Evolutionary conservation across 1,139 yeast genomes (phyloP).

Genomic region (Arxiozyma heterogenica): DNA sequence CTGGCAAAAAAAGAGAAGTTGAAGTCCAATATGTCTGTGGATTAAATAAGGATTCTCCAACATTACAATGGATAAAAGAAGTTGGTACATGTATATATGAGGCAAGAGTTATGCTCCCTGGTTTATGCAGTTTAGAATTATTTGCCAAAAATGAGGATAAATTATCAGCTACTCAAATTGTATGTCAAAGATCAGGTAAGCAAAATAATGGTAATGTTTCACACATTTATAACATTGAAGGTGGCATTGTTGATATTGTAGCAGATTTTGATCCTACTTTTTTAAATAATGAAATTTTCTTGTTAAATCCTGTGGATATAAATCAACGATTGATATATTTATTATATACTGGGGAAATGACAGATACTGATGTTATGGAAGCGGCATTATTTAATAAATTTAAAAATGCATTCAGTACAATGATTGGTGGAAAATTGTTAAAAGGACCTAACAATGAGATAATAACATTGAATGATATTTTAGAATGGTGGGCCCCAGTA

Average conservation of each 20-base stretch:
- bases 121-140: slow-evolving; percentile 41
- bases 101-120: slow-evolving; percentile 49
- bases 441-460: slow-evolving; percentile 13
- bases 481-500: slow-evolving; percentile 21
- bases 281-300: slow-evolving; percentile 20
- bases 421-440: slow-evolving; percentile 14
- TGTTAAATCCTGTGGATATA: slow-evolving; percentile 11
- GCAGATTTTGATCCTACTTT: slow-evolving; percentile 19
- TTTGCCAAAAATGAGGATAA: slow-evolving; percentile 22
- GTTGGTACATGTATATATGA: slow-evolving; percentile 64
- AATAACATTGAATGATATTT: slow-evolving; percentile 13
- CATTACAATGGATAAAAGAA: slow-evolving; percentile 46
- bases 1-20: slow-evolving; percentile 50
- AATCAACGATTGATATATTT: slow-evolving; percentile 9
- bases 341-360: slow-evolving; percentile 15
- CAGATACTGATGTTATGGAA: background rate
- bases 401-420: slow-evolving; percentile 15
- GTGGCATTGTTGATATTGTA: slow-evolving; percentile 13
- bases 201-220: background rate
- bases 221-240: background rate
- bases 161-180: slow-evolving; percentile 14
- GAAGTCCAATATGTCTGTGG: slow-evolving; percentile 66
- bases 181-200: slow-evolving; percentile 10
- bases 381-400: slow-evolving; percentile 9
- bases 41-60: slow-evolving; percentile 29